Evolutionary conservation across 1,284 basidiomycete genomes (phyloP).

Genomic region (Laetiporus sulphureus): DNA sequence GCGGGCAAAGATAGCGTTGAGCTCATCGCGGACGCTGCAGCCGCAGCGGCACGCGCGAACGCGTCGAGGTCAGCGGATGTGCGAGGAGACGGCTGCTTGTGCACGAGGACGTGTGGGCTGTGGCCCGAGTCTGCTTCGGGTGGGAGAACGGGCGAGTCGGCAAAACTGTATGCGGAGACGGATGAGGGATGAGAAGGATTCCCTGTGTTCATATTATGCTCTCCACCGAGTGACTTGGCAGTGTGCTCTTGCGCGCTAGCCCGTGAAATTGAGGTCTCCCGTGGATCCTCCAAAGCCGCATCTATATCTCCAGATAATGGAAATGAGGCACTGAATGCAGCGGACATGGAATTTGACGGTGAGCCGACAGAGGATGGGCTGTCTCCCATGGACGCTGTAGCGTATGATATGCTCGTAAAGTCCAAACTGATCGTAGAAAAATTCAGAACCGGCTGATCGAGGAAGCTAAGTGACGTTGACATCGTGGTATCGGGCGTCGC

Average conservation of each 20-base stretch:
- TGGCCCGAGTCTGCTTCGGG: constrained; percentile 4
- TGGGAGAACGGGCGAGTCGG: constrained; percentile 24
- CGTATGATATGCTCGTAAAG: not conserved
- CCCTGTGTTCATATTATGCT: too few species aligned
- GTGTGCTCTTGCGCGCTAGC: too few species aligned
- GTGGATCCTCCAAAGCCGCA: not conserved
- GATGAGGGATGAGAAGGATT: too few species aligned
- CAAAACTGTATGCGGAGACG: constrained; percentile 6
- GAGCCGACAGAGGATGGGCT: too few species aligned
- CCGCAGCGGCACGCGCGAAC: constrained; percentile 20
- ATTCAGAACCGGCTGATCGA: constrained; percentile 1
- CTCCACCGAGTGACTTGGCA: too few species aligned
- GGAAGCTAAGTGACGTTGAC: too few species aligned
- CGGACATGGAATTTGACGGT: constrained; percentile 3
- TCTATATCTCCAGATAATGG: not conserved
- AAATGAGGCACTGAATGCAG: not conserved
- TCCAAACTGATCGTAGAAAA: constrained; percentile 1
- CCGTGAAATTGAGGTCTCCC: too few species aligned
- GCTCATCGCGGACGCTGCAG: constrained; percentile 11
- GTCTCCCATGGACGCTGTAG: not conserved
- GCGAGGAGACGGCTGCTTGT: constrained; percentile 7
- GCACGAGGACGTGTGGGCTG: not conserved
- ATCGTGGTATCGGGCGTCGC: not conserved
- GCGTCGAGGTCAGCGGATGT: constrained; percentile 23
- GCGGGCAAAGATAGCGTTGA: constrained; percentile 21